Percentiles rank a stretch among this genome's conserved stretches.
phyloP scores from a whole-genome alignment of 2,329 filamentous ascomycete genomes.

The Septoria petroselini region DNA sequence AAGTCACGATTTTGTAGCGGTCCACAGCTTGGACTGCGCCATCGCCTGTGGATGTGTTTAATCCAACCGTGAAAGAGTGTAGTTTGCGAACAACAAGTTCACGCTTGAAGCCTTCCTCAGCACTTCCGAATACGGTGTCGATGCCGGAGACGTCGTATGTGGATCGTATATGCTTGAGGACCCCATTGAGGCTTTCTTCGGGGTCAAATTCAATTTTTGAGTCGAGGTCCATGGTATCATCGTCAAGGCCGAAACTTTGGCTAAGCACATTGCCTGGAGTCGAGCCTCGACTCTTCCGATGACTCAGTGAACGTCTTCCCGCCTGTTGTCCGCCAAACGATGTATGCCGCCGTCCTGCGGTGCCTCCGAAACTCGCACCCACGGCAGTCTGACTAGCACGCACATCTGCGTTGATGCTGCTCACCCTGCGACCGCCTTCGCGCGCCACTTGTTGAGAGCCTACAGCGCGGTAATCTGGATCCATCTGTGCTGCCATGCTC shows the following conservation, averaged over 20 bases:
- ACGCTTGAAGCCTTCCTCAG: constrained; percentile 35
- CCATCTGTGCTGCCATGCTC: constrained; percentile 49
- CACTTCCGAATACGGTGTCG: constrained; percentile 34
- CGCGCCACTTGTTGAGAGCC: constrained; percentile 50
- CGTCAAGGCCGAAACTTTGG: constrained; percentile 34
- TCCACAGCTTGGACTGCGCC: not conserved
- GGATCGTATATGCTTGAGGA: constrained; percentile 33
- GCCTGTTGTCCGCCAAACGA: constrained; percentile 66
- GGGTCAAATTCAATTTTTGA: constrained; percentile 29
- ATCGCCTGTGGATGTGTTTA: constrained; percentile 13
- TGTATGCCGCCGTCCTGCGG: constrained; percentile 60
- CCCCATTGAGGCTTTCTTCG: constrained; percentile 31
- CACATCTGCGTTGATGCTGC: constrained; percentile 69
- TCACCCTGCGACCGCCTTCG: constrained; percentile 70
- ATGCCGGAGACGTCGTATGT: constrained; percentile 33
- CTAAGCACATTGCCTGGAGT: constrained; percentile 49
- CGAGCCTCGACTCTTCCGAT: constrained; percentile 53
- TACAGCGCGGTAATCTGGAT: constrained; percentile 46
- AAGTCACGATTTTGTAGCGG: constrained; percentile 22
- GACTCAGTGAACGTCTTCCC: constrained; percentile 59
- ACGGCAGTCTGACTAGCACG: constrained; percentile 40
- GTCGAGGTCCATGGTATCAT: constrained; percentile 39
- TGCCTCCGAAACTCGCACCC: constrained; percentile 49
- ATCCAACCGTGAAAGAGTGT: constrained; percentile 27
- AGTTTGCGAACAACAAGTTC: constrained; percentile 38